Percentiles rank a stretch among this genome's conserved stretches.
phyloP scores from a whole-genome alignment of 2,329 filamentous ascomycete species.

The Penicillium glabrum region DNA sequence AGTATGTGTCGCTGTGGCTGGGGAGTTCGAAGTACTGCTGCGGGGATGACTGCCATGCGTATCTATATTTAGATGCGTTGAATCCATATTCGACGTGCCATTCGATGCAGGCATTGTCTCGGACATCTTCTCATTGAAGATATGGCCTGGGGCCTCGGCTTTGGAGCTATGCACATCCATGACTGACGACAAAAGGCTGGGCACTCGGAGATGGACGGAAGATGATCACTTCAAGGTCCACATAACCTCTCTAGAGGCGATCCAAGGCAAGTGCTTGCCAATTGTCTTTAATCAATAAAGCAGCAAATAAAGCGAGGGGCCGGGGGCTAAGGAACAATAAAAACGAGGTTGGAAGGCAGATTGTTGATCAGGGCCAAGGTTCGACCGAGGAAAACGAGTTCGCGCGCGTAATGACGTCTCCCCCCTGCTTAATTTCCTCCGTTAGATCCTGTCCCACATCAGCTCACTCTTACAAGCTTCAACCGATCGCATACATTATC shows the following conservation, averaged over 20 bases:
- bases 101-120: constrained; percentile 20
- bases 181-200: neutral
- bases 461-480: neutral
- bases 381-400: neutral
- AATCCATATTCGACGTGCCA: constrained; percentile 1
- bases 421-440: constrained; percentile 10
- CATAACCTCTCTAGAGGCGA: constrained; percentile 20
- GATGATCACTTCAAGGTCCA: constrained; percentile 17
- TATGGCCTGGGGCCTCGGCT: constrained; percentile 15
- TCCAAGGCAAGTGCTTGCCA: neutral
- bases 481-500: neutral
- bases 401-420: constrained; percentile 28
- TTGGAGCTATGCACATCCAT: constrained; percentile 23
- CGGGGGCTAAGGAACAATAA: neutral
- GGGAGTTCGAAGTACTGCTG: constrained; percentile 21
- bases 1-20: constrained; percentile 17
- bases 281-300: neutral
- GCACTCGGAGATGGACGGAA: constrained; percentile 16
- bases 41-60: constrained; percentile 18
- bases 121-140: constrained; percentile 21
- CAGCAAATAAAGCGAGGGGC: neutral
- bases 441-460: neutral
- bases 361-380: constrained; percentile 2
- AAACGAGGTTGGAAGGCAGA: constrained; percentile 6
- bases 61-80: constrained; percentile 17